phyloP scores from a whole-genome alignment of 176 grass and related monocot species.

The Typha latifolia region DNA sequence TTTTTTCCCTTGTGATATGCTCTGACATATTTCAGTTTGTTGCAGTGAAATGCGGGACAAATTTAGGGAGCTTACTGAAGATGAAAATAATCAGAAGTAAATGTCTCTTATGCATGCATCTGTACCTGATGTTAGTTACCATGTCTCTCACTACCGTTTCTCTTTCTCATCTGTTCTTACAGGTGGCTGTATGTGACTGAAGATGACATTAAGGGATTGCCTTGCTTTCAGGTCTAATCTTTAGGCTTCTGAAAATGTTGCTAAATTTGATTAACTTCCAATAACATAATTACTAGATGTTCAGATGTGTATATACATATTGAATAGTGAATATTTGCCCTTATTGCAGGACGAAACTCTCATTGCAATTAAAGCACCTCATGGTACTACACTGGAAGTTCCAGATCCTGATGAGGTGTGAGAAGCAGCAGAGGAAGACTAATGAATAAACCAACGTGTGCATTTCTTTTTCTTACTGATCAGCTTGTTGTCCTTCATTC shows the following conservation, averaged over 20 bases:
- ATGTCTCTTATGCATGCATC: neutral
- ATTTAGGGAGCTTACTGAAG: conserved; percentile 58
- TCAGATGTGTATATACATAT: no score
- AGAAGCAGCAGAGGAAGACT: neutral
- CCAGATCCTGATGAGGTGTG: conserved; percentile 85
- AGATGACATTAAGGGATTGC: conserved; percentile 89
- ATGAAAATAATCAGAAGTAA: conserved; percentile 68
- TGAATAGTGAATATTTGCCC: neutral
- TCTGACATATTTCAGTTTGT: conserved; percentile 19
- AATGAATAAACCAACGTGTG: no score
- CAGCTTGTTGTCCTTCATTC: conserved; percentile 2
- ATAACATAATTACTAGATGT: no score
- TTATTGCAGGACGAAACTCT: conserved; percentile 66
- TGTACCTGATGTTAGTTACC: neutral
- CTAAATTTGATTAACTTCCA: no score
- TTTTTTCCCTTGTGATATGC: conserved; percentile 8
- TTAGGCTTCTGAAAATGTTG: no score
- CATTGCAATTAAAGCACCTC: conserved; percentile 91
- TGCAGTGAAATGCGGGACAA: conserved; percentile 71
- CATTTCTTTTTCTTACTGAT: no score
- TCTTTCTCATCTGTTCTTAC: conserved; percentile 1
- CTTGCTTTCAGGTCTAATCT: conserved; percentile 73
- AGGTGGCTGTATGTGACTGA: conserved; percentile 93
- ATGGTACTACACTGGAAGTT: conserved; percentile 81
- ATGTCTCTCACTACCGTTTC: neutral